A percentile compares a stretch with the other conserved stretches of the same genome.
Evolutionary conservation across 768 basidiomycete species (phyloP).

Genomic region (Tremella fuciformis): DNA sequence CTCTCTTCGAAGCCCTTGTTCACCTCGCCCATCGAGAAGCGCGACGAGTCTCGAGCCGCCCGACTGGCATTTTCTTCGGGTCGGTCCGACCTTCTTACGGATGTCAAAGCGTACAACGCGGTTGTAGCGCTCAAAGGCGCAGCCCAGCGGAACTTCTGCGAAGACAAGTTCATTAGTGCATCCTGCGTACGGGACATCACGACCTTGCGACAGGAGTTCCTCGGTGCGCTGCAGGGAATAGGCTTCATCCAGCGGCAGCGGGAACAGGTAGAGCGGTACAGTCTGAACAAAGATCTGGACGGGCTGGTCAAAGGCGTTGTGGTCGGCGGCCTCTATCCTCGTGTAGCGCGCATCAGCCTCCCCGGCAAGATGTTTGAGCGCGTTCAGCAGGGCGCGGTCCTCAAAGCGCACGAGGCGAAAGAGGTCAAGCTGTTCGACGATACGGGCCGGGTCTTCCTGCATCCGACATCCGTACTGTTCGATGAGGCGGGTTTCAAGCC

Average conservation of each 20-base stretch:
- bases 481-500: conserved; percentile 67
- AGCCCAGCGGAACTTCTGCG: conserved; percentile 61
- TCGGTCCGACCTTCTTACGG: conserved; percentile 81
- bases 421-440: conserved; percentile 81
- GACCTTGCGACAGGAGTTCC: conserved; percentile 72
- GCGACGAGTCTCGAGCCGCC: conserved; percentile 71
- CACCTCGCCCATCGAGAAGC: conserved; percentile 72
- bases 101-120: conserved; percentile 67
- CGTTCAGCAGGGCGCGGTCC: conserved; percentile 75
- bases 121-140: conserved; percentile 55
- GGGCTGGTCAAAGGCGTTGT: conserved; percentile 81
- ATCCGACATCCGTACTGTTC: conserved; percentile 79
- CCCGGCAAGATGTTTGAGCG: conserved; percentile 79
- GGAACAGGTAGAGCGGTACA: conserved; percentile 55
- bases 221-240: conserved; percentile 65
- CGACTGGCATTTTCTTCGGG: conserved; percentile 65
- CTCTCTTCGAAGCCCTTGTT: conserved; percentile 88
- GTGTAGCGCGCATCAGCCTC: conserved; percentile 71
- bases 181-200: conserved; percentile 73
- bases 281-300: conserved; percentile 63
- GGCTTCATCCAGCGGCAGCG: conserved; percentile 59
- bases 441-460: conserved; percentile 56
- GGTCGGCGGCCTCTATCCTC: conserved; percentile 82
- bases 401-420: conserved; percentile 72
- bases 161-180: conserved; percentile 76